phyloP scores from a whole-genome alignment of 1,284 basidiomycete species.

The Puccinia novopanici region DNA sequence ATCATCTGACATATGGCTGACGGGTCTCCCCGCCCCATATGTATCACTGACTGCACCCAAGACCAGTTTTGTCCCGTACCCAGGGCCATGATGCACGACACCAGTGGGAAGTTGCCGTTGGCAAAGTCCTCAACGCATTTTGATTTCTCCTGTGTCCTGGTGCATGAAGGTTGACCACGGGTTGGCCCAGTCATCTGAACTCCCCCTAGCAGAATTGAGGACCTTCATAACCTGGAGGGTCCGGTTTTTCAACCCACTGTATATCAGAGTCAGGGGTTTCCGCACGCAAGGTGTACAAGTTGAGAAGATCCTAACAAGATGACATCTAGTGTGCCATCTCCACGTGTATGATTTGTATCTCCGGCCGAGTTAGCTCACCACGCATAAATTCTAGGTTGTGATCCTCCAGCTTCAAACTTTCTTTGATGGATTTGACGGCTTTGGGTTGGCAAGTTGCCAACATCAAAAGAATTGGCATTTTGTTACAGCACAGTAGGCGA shows the following conservation, averaged over 20 bases:
- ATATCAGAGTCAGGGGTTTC: no score
- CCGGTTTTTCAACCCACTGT: no score
- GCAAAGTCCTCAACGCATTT: not conserved
- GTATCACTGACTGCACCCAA: not conserved
- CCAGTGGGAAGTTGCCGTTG: not conserved
- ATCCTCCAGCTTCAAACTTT: not conserved
- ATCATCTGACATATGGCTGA: conserved; percentile 17
- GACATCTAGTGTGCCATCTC: no score
- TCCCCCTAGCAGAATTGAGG: no score
- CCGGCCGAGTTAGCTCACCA: not conserved
- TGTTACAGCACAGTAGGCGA: not conserved
- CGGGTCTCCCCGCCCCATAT: not conserved
- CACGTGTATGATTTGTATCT: no score
- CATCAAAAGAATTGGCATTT: not conserved
- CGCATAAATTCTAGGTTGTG: not conserved
- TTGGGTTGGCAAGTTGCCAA: conserved; percentile 19
- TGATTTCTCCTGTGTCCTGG: not conserved
- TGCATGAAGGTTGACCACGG: not conserved
- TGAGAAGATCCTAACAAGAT: no score
- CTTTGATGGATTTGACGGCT: not conserved
- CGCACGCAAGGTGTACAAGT: no score
- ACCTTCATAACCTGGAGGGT: no score
- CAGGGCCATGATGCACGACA: no score
- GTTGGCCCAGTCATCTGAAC: no score
- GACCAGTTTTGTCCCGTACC: conserved; percentile 9